These are phyloP conservation scores for Candida insectalens DNA, from an alignment of 805 yeast species.

Conservation along the genomic window DNA sequence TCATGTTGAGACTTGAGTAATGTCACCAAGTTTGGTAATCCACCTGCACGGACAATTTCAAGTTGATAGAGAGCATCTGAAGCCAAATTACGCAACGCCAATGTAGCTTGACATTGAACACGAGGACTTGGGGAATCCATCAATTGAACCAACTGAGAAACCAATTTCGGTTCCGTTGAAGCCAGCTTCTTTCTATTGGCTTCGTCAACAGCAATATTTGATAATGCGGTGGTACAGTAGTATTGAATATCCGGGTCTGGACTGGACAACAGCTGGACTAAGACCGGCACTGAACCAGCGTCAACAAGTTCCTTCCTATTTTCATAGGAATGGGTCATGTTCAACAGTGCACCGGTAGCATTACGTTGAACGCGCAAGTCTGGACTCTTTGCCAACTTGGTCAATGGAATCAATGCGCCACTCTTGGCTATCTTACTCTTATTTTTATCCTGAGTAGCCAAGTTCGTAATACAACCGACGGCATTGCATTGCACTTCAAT, in stretches of 20 bases:
- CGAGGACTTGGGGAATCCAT: slow-evolving; percentile 93
- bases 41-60: slow-evolving; percentile 93
- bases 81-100: slow-evolving; percentile 91
- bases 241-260: slow-evolving; percentile 96
- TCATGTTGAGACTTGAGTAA: slow-evolving; percentile 82
- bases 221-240: slow-evolving; percentile 94
- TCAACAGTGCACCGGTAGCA: slow-evolving; percentile 95
- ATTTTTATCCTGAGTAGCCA: slow-evolving; percentile 96
- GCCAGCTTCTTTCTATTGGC: slow-evolving; percentile 79
- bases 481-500: slow-evolving; percentile 99
- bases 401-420: slow-evolving; percentile 91
- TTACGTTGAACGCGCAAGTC: slow-evolving; percentile 96
- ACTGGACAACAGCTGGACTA: slow-evolving; percentile 76
- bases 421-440: slow-evolving; percentile 92
- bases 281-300: slow-evolving; percentile 97
- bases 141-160: slow-evolving; percentile 73
- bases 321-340: slow-evolving; percentile 97
- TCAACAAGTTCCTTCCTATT: slow-evolving; percentile 93
- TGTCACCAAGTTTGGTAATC: slow-evolving; percentile 87
- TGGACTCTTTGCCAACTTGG: slow-evolving; percentile 87
- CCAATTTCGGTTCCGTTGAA: slow-evolving; percentile 87
- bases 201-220: slow-evolving; percentile 96
- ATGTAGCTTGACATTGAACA: slow-evolving; percentile 97
- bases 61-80: slow-evolving; percentile 93
- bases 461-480: slow-evolving; percentile 95